These are phyloP conservation scores for Papiliotrema fonsecae DNA, from an alignment of 1,284 basidiomycete species.

Conservation along the genomic window DNA sequence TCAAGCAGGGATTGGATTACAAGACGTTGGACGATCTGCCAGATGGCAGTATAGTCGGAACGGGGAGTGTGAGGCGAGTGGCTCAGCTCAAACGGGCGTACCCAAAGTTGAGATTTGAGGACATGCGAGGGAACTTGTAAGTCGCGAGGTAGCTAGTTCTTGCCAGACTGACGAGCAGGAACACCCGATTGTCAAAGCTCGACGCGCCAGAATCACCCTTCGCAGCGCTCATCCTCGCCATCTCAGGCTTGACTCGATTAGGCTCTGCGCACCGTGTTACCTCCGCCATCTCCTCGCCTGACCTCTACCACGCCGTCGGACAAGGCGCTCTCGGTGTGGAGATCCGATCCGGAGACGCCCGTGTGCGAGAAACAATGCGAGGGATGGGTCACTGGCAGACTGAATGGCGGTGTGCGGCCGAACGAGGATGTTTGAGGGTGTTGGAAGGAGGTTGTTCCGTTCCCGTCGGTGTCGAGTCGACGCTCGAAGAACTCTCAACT, in stretches of 20 bases:
- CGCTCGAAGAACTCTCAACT: constrained; percentile 28
- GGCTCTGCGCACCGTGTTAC: constrained; percentile 75
- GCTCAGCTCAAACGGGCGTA: constrained; percentile 82
- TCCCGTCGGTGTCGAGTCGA: constrained; percentile 80
- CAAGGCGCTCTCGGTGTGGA: constrained; percentile 91
- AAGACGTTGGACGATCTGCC: constrained; percentile 78
- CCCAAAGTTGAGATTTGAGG: constrained; percentile 75
- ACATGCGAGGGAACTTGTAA: constrained; percentile 64
- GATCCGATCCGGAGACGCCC: constrained; percentile 67
- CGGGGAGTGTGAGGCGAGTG: constrained; percentile 86
- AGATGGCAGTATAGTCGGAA: constrained; percentile 83
- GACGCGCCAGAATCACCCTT: constrained; percentile 80
- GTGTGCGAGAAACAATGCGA: constrained; percentile 60
- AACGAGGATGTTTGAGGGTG: constrained; percentile 78
- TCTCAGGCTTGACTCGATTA: constrained; percentile 84
- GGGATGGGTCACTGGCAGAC: constrained; percentile 70
- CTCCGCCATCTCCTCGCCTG: constrained; percentile 66
- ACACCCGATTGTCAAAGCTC: constrained; percentile 86
- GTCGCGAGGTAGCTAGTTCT: background rate
- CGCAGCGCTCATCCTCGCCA: constrained; percentile 86
- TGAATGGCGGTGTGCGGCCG: constrained; percentile 69
- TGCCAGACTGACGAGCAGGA: constrained; percentile 7
- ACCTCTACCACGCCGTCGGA: constrained; percentile 82
- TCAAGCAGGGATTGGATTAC: constrained; percentile 71
- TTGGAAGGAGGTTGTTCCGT: constrained; percentile 97